Evolutionary conservation across 2,329 filamentous ascomycete genomes (phyloP).

Genomic region (Sporothrix protearum): DNA sequence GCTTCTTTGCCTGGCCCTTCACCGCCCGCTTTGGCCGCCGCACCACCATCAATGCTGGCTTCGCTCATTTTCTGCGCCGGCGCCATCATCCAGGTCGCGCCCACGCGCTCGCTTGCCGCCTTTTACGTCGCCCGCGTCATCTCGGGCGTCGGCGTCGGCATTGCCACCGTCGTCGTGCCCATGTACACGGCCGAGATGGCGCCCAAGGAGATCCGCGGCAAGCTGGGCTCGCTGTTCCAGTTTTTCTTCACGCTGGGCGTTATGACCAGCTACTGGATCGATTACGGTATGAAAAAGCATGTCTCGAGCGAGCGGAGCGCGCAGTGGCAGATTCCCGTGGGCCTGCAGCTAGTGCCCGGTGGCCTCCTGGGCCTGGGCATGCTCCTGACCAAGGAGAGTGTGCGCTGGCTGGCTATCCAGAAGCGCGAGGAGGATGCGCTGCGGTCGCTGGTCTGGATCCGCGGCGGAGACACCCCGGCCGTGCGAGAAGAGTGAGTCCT

Average conservation of each 20-base stretch:
- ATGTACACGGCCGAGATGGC: conserved; percentile 72
- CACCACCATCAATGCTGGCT: conserved; percentile 59
- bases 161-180: conserved; percentile 66
- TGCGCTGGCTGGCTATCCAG: conserved; percentile 65
- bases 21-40: conserved; percentile 51
- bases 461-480: neutral
- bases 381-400: conserved; percentile 67
- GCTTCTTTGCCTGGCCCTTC: neutral
- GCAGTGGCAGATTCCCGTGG: conserved; percentile 61
- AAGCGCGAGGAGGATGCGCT: conserved; percentile 53
- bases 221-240: conserved; percentile 65
- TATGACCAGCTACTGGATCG: conserved; percentile 62
- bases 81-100: conserved; percentile 64
- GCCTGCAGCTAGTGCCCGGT: conserved; percentile 64
- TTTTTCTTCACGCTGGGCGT: conserved; percentile 71
- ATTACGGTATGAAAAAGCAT: conserved; percentile 57
- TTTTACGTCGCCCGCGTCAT: conserved; percentile 63
- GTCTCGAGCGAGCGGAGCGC: conserved; percentile 46
- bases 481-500: conserved; percentile 45
- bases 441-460: neutral
- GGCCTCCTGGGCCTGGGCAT: conserved; percentile 63
- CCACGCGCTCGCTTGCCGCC: conserved; percentile 57
- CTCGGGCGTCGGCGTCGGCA: conserved; percentile 65
- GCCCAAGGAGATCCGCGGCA: conserved; percentile 62
- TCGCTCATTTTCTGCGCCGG: conserved; percentile 60